Percentiles rank a stretch among this genome's conserved stretches.
These are phyloP conservation scores for Drechslerella dactyloides DNA, from an alignment of 2,329 filamentous ascomycete species.

Conservation along the genomic window DNA sequence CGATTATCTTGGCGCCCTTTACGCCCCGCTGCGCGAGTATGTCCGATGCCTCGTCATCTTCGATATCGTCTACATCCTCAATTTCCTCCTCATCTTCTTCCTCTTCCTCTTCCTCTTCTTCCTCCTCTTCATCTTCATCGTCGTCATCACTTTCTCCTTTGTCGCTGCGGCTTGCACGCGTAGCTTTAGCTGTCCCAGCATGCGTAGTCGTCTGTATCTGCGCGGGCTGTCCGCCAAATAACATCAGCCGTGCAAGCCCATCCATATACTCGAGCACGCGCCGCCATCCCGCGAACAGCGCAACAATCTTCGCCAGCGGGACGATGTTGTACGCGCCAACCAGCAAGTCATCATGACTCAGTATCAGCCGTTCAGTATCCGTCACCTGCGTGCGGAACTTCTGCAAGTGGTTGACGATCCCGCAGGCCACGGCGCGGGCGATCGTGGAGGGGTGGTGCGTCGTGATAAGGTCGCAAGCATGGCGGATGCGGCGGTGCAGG, in stretches of 20 bases:
- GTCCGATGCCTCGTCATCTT: slow-evolving; percentile 41
- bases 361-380: slow-evolving; percentile 78
- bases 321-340: slow-evolving; percentile 95
- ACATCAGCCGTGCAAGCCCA: slow-evolving; percentile 73
- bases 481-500: slow-evolving; percentile 75
- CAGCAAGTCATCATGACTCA: slow-evolving; percentile 75
- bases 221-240: slow-evolving; percentile 60
- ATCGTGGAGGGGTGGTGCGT: slow-evolving; percentile 77
- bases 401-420: slow-evolving; percentile 77
- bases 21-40: slow-evolving; percentile 59
- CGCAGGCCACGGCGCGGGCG: slow-evolving; percentile 83
- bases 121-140: slow-evolving; percentile 51
- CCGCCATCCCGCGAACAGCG: slow-evolving; percentile 86
- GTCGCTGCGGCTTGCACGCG: slow-evolving; percentile 53
- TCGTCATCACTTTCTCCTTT: slow-evolving; percentile 53
- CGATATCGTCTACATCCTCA: slow-evolving; percentile 38
- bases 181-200: slow-evolving; percentile 2
- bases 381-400: slow-evolving; percentile 84
- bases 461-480: slow-evolving; percentile 71
- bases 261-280: slow-evolving; percentile 85
- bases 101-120: slow-evolving; percentile 53
- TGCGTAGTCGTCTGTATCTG: too few species aligned
- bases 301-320: slow-evolving; percentile 81
- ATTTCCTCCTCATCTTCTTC: slow-evolving; percentile 51
- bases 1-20: slow-evolving; percentile 75